Evolutionary conservation across 306 rosid species (phyloP), one percentile per base, ranked within the genome.

Genomic region (Betula pendula): DNA sequence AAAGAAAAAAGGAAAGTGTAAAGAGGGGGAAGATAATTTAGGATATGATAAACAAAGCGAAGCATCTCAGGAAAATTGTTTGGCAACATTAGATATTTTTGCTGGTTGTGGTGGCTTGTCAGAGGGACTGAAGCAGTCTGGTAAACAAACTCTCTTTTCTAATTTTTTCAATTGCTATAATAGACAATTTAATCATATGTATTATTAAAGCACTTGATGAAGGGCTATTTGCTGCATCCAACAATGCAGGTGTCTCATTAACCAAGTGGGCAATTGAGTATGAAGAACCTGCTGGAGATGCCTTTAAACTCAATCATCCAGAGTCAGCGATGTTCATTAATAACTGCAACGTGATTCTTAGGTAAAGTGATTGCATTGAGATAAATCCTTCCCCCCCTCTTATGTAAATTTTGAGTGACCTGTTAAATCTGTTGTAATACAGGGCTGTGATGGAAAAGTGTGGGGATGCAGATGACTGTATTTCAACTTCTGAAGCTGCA

Each of bases 181-280:
- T 55, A 50, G 44, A 50, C 47, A 70, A 31, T n/a, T 13, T 27
- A 25, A 19, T 29, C 68, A 15, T 58, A 38, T 77, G 0, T 73
- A 24, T 65, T 75, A 12, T 47, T 22, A 4, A 17, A 58, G 60
- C 53, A 58, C 42, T 42, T 47, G 68, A 31, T 78, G 63, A 70
- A 50, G 22, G 13, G 8, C 68, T 52, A 63, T 29, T 45, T 63
- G 24, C 65, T 78, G 78, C 72, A 79, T 71, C 44, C 60, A 55
- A 79, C 75, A 72, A 73, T 85, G 77, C 86, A 91, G 98, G 99
- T 44, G 83, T 80, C 77, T 76, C 97, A 65, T 62, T 63, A 44
- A 92, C 99, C 52, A 95, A 92, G 87, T 95, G 99, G 99, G 99
- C 99, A 48, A 92, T 95, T 27, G 98, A 95, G 84, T 95, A 95